phyloP scores from a whole-genome alignment of 2,329 filamentous ascomycete species.

The Fusarium devonianum region DNA sequence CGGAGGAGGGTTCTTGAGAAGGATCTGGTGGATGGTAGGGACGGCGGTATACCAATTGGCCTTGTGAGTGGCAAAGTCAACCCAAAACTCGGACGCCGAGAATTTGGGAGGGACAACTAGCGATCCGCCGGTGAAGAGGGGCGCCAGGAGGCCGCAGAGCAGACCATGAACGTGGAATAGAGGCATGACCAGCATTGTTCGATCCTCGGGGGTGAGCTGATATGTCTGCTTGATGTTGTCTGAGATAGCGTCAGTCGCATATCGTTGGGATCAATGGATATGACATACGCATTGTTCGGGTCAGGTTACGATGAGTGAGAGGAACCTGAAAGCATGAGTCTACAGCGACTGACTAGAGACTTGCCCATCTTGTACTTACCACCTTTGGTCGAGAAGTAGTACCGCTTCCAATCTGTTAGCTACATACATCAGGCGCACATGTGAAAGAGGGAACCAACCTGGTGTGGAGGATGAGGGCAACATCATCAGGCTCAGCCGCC shows the following conservation, averaged over 20 bases:
- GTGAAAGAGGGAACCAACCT: constrained; percentile 49
- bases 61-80: constrained; percentile 73
- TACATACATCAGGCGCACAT: not conserved
- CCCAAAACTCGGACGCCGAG: constrained; percentile 85
- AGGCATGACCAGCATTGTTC: constrained; percentile 89
- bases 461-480: constrained; percentile 83
- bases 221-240: constrained; percentile 83
- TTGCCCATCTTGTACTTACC: constrained; percentile 52
- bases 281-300: constrained; percentile 74
- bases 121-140: constrained; percentile 77
- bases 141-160: constrained; percentile 80
- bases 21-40: constrained; percentile 91
- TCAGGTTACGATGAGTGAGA: constrained; percentile 81
- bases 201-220: constrained; percentile 71
- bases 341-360: not conserved
- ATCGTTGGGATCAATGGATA: constrained; percentile 33
- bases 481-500: constrained; percentile 73
- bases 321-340: constrained; percentile 62
- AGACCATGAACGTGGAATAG: constrained; percentile 92
- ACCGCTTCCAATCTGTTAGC: constrained; percentile 57
- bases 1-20: constrained; percentile 76
- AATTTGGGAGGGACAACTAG: constrained; percentile 81
- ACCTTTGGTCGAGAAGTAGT: constrained; percentile 88
- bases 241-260: constrained; percentile 38
- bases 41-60: constrained; percentile 94